Base-by-base conservation (phyloP, 176 grass and related monocot genomes). In the Calamus simplicifolius region DNA sequence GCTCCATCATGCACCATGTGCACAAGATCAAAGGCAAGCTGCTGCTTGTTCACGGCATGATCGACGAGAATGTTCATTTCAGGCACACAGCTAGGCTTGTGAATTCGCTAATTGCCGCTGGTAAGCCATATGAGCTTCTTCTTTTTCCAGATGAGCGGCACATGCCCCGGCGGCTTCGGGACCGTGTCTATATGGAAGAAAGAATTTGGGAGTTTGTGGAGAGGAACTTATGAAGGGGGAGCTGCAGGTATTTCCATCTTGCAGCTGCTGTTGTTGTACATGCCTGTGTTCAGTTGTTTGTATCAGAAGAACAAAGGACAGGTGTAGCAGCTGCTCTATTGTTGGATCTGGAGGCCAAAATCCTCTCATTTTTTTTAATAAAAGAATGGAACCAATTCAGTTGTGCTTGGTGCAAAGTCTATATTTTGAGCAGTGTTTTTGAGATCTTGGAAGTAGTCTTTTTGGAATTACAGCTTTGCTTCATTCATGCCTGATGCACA, bases 111-210 rank as follows among this genome's bases (percentile, higher is more conserved):
- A 89, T 93, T 66, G 79, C 82, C 3, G 84, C 78, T 29, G 72
- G 94, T 25, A 98, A 93, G 70, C 74, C 77, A 0, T 98, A 98
- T 0, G 94, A 98, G 70, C 86, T 98, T 71, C 73, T 98, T 25
- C 64, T 98, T 29, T 98, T 98, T 52, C 94, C 94, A 1, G 94
- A 98, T 0, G 94, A 98, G 49, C 68, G 88, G 52, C 94, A 98
- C 61, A 89, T 98, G 88, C 94, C 88, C 1, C 88, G 94, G n/a
- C 88, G 82, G 10, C 69, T 88, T 14, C 6, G 56, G 15, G 94
- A 98, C 64, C 75, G 94, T 69, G 83, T 98, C 57, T 93, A 98
- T 50, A 98, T 98, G 88, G 94, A 98, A 66, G 94, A 98, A 76
- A 85, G 88, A 58, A 92, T 98, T 67, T 92, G 85, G 73, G 85